These are phyloP conservation scores for Syzygium jambos DNA, from an alignment of 345 rosid species.

Conservation along the genomic window DNA sequence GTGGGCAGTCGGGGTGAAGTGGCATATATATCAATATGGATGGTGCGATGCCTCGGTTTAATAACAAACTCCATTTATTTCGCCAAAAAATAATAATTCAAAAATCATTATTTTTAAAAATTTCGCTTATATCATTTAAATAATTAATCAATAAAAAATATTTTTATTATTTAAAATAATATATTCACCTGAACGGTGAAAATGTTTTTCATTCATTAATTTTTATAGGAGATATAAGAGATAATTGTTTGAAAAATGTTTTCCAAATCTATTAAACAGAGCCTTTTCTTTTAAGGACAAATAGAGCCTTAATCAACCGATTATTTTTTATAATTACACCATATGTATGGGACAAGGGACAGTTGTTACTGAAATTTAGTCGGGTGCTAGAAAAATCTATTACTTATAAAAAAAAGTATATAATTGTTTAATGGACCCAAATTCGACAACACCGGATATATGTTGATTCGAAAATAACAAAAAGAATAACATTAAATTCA, in stretches of 20 bases:
- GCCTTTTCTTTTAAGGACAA: too few species aligned
- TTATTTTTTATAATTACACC: too few species aligned
- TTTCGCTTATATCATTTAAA: accelerated
- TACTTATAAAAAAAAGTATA: too few species aligned
- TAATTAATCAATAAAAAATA: neutral
- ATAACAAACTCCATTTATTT: neutral
- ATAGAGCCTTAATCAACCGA: too few species aligned
- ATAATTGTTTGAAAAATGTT: too few species aligned
- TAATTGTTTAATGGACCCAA: too few species aligned
- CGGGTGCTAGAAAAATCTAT: neutral
- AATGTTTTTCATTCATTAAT: neutral
- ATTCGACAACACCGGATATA: too few species aligned
- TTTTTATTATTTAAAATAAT: neutral
- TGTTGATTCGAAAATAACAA: too few species aligned
- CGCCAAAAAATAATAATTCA: neutral
- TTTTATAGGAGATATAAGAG: neutral
- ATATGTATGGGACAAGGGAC: neutral
- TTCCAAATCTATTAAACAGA: too few species aligned
- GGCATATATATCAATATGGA: neutral
- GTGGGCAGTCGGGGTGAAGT: neutral
- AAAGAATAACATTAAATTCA: too few species aligned
- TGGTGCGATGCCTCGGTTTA: neutral
- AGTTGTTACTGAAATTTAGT: too few species aligned
- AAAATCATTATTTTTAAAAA: neutral
- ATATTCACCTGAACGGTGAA: too few species aligned